A percentile compares a stretch with the other conserved stretches of the same genome.
Conservation (phyloP, 1,284 basidiomycete genomes). For the Stygiomarasmius scandens region DNA sequence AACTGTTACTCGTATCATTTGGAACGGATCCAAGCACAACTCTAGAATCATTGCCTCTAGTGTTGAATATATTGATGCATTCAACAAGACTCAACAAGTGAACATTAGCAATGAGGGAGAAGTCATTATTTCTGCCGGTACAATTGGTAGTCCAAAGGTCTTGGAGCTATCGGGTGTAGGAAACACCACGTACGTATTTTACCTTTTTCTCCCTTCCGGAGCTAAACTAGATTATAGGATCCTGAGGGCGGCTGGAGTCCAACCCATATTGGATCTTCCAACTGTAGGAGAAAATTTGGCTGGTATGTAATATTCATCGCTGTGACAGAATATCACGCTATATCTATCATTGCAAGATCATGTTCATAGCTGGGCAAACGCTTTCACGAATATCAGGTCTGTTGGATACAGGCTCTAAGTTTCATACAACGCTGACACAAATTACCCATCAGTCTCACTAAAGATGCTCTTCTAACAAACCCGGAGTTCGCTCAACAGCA, state of each 20-base stretch:
- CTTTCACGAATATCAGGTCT: constrained; percentile 7
- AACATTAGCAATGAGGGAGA: constrained; percentile 19
- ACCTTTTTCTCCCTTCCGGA: no score
- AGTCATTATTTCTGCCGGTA: constrained; percentile 30
- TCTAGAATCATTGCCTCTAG: constrained; percentile 16
- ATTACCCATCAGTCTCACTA: constrained; percentile 4
- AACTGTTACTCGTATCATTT: constrained; percentile 26
- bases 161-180: constrained; percentile 34
- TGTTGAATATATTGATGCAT: constrained; percentile 21
- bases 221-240: constrained; percentile 22
- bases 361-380: constrained; percentile 9
- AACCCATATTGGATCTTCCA: constrained; percentile 25
- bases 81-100: constrained; percentile 9
- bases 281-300: constrained; percentile 32
- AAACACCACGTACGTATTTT: constrained; percentile 26
- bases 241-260: constrained; percentile 23
- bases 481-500: constrained; percentile 3
- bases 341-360: constrained; percentile 12
- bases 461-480: constrained; percentile 2
- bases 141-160: constrained; percentile 34
- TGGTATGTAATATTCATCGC: no score
- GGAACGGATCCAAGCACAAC: constrained; percentile 15
- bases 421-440: background rate
- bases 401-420: background rate
- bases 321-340: no score